Percentiles rank a stretch among this genome's conserved stretches.
Conservation (phyloP, 305 asterid genomes). For the Rubia occidens region DNA sequence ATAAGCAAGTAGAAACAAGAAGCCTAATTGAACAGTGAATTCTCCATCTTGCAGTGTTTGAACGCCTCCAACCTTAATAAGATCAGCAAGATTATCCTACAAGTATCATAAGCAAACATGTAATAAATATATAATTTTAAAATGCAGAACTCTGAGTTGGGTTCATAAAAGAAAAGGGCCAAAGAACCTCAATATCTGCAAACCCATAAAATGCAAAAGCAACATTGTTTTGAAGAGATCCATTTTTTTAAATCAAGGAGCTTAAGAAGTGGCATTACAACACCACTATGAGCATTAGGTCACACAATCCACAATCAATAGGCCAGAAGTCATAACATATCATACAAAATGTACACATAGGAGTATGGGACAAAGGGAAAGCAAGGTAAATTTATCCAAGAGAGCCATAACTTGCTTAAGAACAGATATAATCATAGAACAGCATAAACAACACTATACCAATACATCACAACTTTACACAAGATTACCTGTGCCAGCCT, state of each 20-base stretch:
- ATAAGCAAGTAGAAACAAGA: too few species aligned
- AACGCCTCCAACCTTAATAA: constrained; percentile 86
- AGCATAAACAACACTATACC: background rate
- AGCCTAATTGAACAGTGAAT: constrained; percentile 78
- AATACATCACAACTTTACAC: background rate
- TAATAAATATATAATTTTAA: constrained; percentile 9
- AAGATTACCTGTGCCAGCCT: constrained; percentile 90
- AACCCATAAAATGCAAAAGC: constrained; percentile 99
- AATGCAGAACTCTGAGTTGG: background rate
- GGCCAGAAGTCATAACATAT: background rate
- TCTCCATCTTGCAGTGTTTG: constrained; percentile 98
- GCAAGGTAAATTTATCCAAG: background rate
- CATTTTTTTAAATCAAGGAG: constrained; percentile 94
- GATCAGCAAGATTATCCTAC: constrained; percentile 94
- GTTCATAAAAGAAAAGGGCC: constrained; percentile 2
- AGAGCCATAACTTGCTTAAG: background rate
- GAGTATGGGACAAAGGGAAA: background rate
- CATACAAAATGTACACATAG: background rate
- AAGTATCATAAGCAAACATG: constrained; percentile 12
- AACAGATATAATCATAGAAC: background rate
- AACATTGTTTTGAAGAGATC: constrained; percentile 92
- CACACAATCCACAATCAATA: background rate
- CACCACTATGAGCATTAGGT: constrained; percentile 72
- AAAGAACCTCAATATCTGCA: constrained; percentile 87
- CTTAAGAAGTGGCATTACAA: constrained; percentile 65